These are phyloP conservation scores for Wickerhamomyces mucosus DNA, from an alignment of 805 yeast genomes.

Conservation along the genomic window DNA sequence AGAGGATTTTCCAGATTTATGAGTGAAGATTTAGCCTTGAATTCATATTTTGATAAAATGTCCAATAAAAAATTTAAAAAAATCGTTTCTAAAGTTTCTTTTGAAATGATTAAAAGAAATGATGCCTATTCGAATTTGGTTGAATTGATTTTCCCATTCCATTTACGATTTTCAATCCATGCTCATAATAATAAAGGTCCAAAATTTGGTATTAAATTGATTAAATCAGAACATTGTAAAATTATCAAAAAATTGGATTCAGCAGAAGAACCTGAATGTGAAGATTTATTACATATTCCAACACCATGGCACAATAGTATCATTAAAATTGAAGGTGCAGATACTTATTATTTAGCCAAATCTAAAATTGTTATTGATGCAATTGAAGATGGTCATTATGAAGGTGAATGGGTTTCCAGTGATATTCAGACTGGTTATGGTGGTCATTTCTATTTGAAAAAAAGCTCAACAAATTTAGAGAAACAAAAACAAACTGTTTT, in stretches of 20 bases:
- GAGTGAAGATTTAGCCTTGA: constrained; percentile 44
- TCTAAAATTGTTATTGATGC: constrained; percentile 28
- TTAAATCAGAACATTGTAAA: constrained; percentile 33
- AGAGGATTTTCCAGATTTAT: constrained; percentile 53
- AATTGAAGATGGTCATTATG: constrained; percentile 23
- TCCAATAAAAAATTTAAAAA: constrained; percentile 39
- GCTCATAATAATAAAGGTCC: constrained; percentile 54
- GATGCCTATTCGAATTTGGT: constrained; percentile 59
- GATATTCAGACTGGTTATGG: constrained; percentile 24
- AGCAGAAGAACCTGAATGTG: constrained; percentile 32
- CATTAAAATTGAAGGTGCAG: constrained; percentile 30
- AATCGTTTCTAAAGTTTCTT: constrained; percentile 42
- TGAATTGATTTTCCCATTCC: constrained; percentile 49
- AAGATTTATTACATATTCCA: constrained; percentile 51
- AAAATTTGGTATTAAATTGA: constrained; percentile 45
- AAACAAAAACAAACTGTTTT: too few relatives aligned
- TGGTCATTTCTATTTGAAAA: constrained; percentile 18
- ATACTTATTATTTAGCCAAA: constrained; percentile 25
- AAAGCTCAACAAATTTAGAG: too few relatives aligned
- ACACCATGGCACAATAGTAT: constrained; percentile 61
- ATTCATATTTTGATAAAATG: constrained; percentile 27
- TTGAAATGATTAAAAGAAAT: constrained; percentile 56
- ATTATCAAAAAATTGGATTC: constrained; percentile 34
- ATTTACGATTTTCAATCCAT: constrained; percentile 50
- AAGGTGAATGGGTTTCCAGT: constrained; percentile 27